Evolutionary conservation across 2,329 filamentous ascomycete species (phyloP), one percentile per base, ranked within the genome.

Genomic region (Chaetomium sp.): DNA sequence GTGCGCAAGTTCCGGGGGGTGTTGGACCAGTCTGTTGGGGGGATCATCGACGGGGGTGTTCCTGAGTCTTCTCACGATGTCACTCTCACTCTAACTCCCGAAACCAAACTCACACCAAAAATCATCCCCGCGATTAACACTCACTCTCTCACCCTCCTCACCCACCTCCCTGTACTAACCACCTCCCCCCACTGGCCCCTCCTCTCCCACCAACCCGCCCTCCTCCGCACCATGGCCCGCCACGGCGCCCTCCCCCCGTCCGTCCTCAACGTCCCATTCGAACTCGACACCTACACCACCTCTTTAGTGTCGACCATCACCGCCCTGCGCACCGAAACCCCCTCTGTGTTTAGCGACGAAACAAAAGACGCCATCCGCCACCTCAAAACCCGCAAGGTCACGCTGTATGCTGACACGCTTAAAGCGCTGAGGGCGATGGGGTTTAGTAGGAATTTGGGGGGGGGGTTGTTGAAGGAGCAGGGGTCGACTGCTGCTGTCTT

Each of bases 341-440:
- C 94, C 0, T 76, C 81, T 0, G 78, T 79, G n/a, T 73, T 95
- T 46, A 96, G 82, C 0, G 89, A 96, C 33, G 91, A 96, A 44
- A 96, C 94, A 70, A 92, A 91, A 67, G 80, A 85, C 9, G 70
- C 80, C 12, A 83, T 96, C 58, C 91, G 95, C 70, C 89, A 96
- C 69, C 82, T 97, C 62, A 97, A 96, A 75, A 85, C 84, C 2
- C 82, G 89, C 64, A 99, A 99, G 73, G 84, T 90, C 44, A 91
- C 91, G 64, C 79, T 97, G 11, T 94, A 95, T 64, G 88, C 90
- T 0, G 92, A 97, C 63, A 91, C 88, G 0, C 74, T 99, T 60
- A 91, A 89, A 66, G 82, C 85, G 27, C 75, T 96, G 34, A 84
- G 90, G 38, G 82, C 86, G 55, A 97, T 99, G 92, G 94, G 94